Conservation (phyloP, 2,329 filamentous ascomycete genomes). For the Chaetomium olivaceum region DNA sequence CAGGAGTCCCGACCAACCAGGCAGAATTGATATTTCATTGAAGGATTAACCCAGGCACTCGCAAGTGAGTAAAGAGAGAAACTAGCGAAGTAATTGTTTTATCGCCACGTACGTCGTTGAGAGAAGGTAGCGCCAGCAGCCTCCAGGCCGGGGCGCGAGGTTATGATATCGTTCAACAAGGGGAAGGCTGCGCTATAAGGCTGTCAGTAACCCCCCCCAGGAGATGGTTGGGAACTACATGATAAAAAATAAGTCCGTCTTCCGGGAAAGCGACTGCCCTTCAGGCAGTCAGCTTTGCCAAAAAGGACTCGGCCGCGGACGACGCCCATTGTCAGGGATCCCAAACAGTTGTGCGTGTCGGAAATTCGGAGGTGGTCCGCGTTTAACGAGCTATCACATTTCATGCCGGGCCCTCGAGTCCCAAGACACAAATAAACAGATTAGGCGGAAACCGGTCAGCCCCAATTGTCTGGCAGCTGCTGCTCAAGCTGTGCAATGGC, state of each 20-base stretch:
- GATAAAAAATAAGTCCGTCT: neutral
- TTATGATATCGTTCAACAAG: neutral
- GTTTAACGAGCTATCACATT: constrained; percentile 17
- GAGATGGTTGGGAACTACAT: neutral
- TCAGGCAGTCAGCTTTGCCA: neutral
- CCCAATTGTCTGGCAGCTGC: constrained; percentile 1
- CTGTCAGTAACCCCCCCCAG: neutral
- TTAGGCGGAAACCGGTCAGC: constrained; percentile 7
- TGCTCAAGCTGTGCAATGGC: constrained; percentile 14
- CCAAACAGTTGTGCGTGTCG: neutral
- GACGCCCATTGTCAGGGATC: constrained; percentile 1
- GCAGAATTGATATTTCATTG: neutral
- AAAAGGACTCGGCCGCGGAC: neutral
- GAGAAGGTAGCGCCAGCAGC: neutral
- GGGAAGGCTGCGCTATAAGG: neutral
- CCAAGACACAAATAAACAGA: constrained; percentile 14
- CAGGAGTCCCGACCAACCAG: neutral
- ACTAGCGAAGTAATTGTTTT: neutral
- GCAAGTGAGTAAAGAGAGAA: neutral
- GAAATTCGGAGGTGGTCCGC: constrained; percentile 7
- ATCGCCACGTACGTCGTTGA: neutral
- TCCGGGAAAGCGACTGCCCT: neutral
- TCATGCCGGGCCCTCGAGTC: constrained; percentile 1
- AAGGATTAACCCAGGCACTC: neutral
- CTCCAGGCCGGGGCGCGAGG: neutral